Conservation (phyloP, 768 basidiomycete species). For the Tricholomella constricta region DNA sequence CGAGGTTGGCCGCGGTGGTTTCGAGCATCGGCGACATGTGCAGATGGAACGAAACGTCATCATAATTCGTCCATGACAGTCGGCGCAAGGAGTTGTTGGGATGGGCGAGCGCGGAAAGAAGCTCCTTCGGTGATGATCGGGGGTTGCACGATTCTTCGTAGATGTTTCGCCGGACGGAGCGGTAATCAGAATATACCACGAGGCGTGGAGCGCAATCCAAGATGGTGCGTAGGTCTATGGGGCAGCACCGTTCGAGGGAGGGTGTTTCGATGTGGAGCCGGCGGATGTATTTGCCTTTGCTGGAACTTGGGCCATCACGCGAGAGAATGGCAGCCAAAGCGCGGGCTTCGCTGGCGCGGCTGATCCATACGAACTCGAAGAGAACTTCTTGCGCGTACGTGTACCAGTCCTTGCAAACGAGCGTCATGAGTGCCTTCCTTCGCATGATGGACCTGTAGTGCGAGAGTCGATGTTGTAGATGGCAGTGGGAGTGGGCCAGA, state of each 20-base stretch:
- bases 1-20: conserved; percentile 53
- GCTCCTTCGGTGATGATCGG: conserved; percentile 52
- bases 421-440: conserved; percentile 50
- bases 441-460: conserved; percentile 51
- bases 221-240: conserved; percentile 67
- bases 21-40: conserved; percentile 56
- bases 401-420: conserved; percentile 61
- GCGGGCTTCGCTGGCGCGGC: conserved; percentile 50
- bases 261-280: conserved; percentile 73
- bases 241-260: conserved; percentile 62
- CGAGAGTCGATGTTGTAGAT: conserved; percentile 35
- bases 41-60: conserved; percentile 56
- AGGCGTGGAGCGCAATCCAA: conserved; percentile 64
- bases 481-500: conserved; percentile 37
- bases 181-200: conserved; percentile 63
- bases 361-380: conserved; percentile 74
- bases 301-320: conserved; percentile 33
- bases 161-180: conserved; percentile 59
- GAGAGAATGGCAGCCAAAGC: conserved; percentile 38
- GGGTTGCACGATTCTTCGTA: conserved; percentile 46
- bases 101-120: conserved; percentile 60
- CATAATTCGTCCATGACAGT: conserved; percentile 75
- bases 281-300: conserved; percentile 53
- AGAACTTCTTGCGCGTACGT: conserved; percentile 54
- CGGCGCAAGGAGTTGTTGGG: conserved; percentile 54